Evolutionary conservation across 108 stramenopile species (phyloP), one percentile per base, ranked within the genome.

Genomic region (Chaetoceros tenuissimus): DNA sequence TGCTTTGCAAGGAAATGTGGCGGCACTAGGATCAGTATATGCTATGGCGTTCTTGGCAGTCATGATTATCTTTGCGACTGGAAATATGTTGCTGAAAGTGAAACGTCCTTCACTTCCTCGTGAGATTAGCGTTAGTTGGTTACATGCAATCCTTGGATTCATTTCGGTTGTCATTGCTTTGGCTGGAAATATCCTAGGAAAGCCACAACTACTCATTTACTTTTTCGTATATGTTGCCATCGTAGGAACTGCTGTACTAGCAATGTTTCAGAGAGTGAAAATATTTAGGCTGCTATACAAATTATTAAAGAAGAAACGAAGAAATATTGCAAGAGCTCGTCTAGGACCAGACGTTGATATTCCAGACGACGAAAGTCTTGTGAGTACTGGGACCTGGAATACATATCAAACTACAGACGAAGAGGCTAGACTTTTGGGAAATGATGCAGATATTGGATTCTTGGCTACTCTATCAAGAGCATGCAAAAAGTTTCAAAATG

Each of bases 31-130:
- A 2, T 80, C 80, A 5, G 84, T 85, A 45, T 85, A 85, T 59
- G 74, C 69, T 22, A 71, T 72, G 29, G 72, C 80, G 21, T 85
- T 85, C 51, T 45, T 85, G 21, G 59, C 66, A 1, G 80, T 85
- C 17, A 80, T 85, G 78, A 63, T 48, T 16, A 73, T 82, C 46
- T 85, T 85, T 59, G 75, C 78, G 16, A 47, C 67, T n/a, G 84
- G 84, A 25, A 78, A 73, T 48, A 72, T 81, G 31, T 19, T 85
- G 16, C 80, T 85, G 45, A 81, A 82, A 55, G 66, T 77, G 51
- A 85, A 85, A 62, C 51, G 84, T 18, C 80, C 80, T 23, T 55
- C 60, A 18, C 64, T 85, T 19, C 80, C 78, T 2, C 59, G 84
- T 24, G 68, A 74, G 3, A 68, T 77, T 24, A 61, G 59, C 18